Conservation (phyloP, 1,284 basidiomycete species). For the Cutaneotrichosporon dermatis region DNA sequence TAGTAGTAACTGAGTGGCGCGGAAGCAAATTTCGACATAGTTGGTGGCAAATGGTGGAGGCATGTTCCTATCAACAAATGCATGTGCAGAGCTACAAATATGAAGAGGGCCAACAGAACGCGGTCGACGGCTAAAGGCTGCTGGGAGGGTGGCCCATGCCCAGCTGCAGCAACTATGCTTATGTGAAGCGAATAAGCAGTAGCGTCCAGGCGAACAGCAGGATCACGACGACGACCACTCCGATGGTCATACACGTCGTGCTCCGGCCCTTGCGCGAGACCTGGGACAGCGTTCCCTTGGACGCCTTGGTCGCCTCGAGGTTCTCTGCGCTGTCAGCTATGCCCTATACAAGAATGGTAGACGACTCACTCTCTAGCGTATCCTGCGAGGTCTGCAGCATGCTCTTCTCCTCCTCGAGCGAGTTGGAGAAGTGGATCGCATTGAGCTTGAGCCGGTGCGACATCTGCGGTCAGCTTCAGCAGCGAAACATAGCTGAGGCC, state of each 20-base stretch:
- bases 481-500: no score
- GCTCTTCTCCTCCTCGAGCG: slow-evolving; percentile 48
- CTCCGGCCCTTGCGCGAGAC: slow-evolving; percentile 44
- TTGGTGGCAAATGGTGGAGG: slow-evolving; percentile 1
- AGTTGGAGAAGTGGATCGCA: slow-evolving; percentile 47
- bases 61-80: no score
- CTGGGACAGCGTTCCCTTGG: slow-evolving; percentile 40
- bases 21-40: slow-evolving; percentile 3
- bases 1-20: not conserved
- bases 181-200: slow-evolving; percentile 49
- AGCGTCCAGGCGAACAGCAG: slow-evolving; percentile 50
- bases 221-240: slow-evolving; percentile 41
- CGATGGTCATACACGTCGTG: slow-evolving; percentile 49
- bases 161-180: not conserved
- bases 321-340: slow-evolving; percentile 33
- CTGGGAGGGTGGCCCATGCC: not conserved
- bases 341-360: not conserved
- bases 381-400: slow-evolving; percentile 42
- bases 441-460: slow-evolving; percentile 48
- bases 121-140: no score
- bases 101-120: no score
- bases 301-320: slow-evolving; percentile 34
- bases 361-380: slow-evolving; percentile 43
- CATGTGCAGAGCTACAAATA: no score
- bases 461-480: slow-evolving; percentile 36